Base-by-base conservation (phyloP, 2,329 filamentous ascomycete species). In the Endothia cerciana region DNA sequence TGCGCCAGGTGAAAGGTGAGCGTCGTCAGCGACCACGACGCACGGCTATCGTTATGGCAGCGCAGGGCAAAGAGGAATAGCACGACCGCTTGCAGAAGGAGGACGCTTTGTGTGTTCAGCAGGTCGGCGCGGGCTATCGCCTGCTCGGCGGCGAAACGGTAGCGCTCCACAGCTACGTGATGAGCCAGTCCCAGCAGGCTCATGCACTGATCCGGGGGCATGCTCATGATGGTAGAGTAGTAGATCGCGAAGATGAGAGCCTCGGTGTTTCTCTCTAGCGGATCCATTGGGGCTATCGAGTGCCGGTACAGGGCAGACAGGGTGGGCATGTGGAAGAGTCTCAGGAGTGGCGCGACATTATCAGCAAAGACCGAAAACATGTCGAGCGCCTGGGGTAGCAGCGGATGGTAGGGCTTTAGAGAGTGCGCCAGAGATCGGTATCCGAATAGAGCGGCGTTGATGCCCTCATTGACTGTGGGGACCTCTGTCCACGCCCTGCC, bases 11-110 rank as follows among this genome's bases (percentile, higher is more conserved):
- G 76, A 19, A 85, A 80, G 8, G 83, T 81, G 7, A 89, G 77
- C 0, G 86, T 87, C 0, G 84, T 85, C 67, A 90, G 78, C 56
- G 86, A 84, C 85, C 87, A 89, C 15, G 86, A 80, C 1, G 85
- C 83, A 7, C 78, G 71, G 65, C 82, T 69, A 70, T 79, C 79
- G 53, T 83, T 81, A 25, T 80, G 77, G 30, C 77, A 77, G 13
- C 80, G 79, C 3, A 82, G 76, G 1, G 79, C 75, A 19, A 82
- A 74, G 3, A 89, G 75, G 68, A 85, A 89, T 1, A 89, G 76
- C 1, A 81, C 75, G 43, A 87, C 82, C 0, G 86, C 85, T 72
- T 90, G 87, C 0, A 89, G 74, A 0, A 88, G 81, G 11, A 81
- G 76, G 0, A 88, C 66, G 55, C 88, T 83, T 0, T 84, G 83